Percentiles rank a stretch among this genome's conserved stretches.
Evolutionary conservation across 225 moss, liverwort and hornwort species (phyloP).

Genomic region (Sphagnum tenellum): DNA sequence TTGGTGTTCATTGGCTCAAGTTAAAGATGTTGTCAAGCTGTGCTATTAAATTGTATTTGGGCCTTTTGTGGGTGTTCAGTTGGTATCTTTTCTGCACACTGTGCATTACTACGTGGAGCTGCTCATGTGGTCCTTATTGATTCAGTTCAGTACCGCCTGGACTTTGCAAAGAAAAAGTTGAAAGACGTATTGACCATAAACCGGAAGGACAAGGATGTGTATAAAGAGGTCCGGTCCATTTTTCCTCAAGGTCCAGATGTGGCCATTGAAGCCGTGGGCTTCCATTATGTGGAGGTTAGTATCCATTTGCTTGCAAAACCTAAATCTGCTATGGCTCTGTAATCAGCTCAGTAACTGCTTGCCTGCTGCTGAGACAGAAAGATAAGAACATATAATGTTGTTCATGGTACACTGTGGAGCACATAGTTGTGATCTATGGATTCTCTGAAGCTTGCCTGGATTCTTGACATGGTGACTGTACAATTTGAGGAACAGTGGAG

Average conservation of each 20-base stretch:
- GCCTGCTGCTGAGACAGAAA: neutral
- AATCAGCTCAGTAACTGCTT: neutral
- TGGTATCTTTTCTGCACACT: slow-evolving; percentile 50
- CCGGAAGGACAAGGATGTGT: slow-evolving; percentile 41
- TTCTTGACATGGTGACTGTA: too few species aligned
- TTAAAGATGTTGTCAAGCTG: too few species aligned
- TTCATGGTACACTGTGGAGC: too few species aligned
- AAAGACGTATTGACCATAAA: slow-evolving; percentile 39
- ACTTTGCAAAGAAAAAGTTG: slow-evolving; percentile 33
- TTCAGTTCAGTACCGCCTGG: slow-evolving; percentile 34
- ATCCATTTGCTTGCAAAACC: neutral
- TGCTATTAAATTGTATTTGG: neutral
- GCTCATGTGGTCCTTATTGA: slow-evolving; percentile 61
- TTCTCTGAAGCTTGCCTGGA: too few species aligned
- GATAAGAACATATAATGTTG: too few species aligned
- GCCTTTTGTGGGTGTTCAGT: slow-evolving; percentile 14
- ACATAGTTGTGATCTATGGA: too few species aligned
- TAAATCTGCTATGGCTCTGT: neutral
- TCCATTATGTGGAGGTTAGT: slow-evolving; percentile 41
- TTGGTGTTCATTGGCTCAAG: too few species aligned
- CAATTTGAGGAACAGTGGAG: too few species aligned
- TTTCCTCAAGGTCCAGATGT: slow-evolving; percentile 52
- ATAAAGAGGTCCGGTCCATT: slow-evolving; percentile 20
- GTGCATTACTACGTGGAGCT: slow-evolving; percentile 43
- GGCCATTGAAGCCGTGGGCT: slow-evolving; percentile 56